A percentile compares a stretch with the other conserved stretches of the same genome.
Conservation (phyloP, 2,329 filamentous ascomycete genomes). For the Colletotrichum shisoi region DNA sequence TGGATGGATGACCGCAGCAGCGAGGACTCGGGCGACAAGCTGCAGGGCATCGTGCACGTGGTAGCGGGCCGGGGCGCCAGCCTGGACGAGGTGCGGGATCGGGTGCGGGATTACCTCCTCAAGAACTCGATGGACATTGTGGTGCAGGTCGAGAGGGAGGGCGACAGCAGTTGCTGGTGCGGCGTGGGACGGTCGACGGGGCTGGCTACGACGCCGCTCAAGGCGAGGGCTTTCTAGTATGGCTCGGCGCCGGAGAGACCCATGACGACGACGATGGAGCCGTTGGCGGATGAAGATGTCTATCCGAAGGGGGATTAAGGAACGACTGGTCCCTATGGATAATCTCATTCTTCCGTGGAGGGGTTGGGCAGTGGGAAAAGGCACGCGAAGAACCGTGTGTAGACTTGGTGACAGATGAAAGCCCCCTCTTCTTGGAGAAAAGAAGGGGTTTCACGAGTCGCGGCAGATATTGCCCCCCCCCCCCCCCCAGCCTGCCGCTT, state of each 20-base stretch:
- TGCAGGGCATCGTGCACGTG: conserved; percentile 87
- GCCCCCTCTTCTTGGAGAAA: neutral
- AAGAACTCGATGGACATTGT: conserved; percentile 80
- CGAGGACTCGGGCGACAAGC: conserved; percentile 55
- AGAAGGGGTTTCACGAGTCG: neutral
- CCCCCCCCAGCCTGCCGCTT: too few species aligned
- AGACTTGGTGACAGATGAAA: conserved; percentile 5
- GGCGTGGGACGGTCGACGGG: conserved; percentile 47
- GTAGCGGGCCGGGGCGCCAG: conserved; percentile 76
- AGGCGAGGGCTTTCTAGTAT: conserved; percentile 49
- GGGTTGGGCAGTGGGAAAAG: conserved; percentile 10
- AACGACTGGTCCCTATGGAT: neutral
- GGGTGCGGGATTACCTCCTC: conserved; percentile 75
- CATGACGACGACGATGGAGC: conserved; percentile 20
- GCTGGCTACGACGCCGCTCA: conserved; percentile 44
- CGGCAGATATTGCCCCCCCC: neutral
- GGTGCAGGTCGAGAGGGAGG: conserved; percentile 87
- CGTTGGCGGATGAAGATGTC: conserved; percentile 1
- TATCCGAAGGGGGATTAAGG: conserved; percentile 1
- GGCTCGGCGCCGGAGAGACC: conserved; percentile 2
- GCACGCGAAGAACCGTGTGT: neutral
- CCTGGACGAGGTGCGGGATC: conserved; percentile 81
- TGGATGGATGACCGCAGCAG: conserved; percentile 77
- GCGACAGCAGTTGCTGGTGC: conserved; percentile 72
- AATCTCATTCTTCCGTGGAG: conserved; percentile 1